Evolutionary conservation across 495 filamentous ascomycete genomes (phyloP).

Genomic region (Tuber aestivum): DNA sequence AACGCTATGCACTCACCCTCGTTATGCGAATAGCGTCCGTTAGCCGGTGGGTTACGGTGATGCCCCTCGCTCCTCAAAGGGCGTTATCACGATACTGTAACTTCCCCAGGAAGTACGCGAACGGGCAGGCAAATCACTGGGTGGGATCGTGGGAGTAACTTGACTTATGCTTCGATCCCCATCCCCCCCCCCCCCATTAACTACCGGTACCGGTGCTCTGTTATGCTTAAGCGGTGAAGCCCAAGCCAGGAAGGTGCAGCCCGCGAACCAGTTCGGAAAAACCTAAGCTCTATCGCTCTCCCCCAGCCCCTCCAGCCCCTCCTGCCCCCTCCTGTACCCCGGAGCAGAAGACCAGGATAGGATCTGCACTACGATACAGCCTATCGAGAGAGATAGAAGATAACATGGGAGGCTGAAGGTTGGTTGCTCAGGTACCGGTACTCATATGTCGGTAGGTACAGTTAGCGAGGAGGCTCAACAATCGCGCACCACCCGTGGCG

Average conservation of each 20-base stretch:
- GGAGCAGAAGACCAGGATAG: neutral
- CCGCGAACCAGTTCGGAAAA: neutral
- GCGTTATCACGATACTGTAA: neutral
- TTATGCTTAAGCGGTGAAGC: neutral
- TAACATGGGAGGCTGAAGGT: neutral
- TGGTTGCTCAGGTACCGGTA: no score
- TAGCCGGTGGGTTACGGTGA: neutral
- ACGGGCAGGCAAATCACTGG: neutral
- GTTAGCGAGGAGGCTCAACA: neutral
- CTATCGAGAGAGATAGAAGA: neutral
- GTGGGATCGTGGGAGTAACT: neutral
- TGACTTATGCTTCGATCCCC: neutral
- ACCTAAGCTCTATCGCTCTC: neutral
- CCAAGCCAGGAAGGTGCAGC: neutral
- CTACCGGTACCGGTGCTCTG: neutral
- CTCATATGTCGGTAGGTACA: no score
- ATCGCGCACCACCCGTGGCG: no score
- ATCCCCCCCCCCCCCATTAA: no score
- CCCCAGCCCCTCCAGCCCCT: neutral
- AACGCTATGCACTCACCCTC: no score
- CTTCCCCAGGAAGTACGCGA: neutral
- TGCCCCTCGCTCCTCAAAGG: neutral
- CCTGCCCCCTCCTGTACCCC: neutral
- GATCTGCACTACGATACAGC: neutral
- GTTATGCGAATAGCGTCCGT: neutral